Evolutionary conservation across 2,329 filamentous ascomycete genomes (phyloP).

Genomic region (Colletotrichum siamense): DNA sequence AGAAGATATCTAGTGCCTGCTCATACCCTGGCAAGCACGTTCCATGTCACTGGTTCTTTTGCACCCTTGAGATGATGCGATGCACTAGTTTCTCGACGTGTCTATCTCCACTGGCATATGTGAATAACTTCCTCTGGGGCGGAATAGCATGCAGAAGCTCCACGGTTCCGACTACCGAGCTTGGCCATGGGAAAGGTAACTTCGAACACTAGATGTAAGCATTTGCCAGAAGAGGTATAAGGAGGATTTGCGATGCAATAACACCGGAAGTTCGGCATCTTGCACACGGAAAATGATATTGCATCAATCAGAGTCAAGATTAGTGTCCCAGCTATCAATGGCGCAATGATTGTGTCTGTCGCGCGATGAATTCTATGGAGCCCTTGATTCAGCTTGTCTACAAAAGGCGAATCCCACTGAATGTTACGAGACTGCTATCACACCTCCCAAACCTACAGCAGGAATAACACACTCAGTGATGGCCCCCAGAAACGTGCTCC

Average conservation of each 20-base stretch:
- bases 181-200: not conserved
- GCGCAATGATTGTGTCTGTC: not conserved
- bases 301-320: not conserved
- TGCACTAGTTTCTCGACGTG: not conserved
- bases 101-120: not conserved
- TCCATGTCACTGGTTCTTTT: not conserved
- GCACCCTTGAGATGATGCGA: not conserved
- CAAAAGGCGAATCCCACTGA: not conserved
- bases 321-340: not conserved
- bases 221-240: not conserved
- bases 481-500: slow-evolving; percentile 37
- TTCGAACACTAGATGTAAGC: not conserved
- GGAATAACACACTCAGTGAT: not conserved
- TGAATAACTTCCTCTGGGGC: accelerated
- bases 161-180: not conserved
- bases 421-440: not conserved
- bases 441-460: not conserved
- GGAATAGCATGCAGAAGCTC: not conserved
- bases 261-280: not conserved
- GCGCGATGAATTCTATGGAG: not conserved
- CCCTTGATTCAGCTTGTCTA: not conserved
- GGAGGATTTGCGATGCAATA: not conserved
- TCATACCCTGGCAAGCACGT: not conserved
- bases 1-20: not conserved
- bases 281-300: not conserved